phyloP scores from a whole-genome alignment of 176 grass and related monocot genomes.

The Carex cristatella region DNA sequence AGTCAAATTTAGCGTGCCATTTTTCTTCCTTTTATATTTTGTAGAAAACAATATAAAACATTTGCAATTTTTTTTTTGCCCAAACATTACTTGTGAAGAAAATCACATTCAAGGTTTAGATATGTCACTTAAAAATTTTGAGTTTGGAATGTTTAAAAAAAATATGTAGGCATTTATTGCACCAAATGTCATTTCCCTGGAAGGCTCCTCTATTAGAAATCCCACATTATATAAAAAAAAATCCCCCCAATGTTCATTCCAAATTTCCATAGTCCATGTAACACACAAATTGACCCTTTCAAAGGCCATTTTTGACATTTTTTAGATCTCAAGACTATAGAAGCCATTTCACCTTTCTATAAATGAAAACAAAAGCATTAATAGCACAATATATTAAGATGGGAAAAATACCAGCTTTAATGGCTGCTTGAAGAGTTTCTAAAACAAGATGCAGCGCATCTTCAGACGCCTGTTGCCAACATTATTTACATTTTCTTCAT shows the following conservation, averaged over 20 bases:
- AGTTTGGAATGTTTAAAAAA: not conserved
- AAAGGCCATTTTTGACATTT: not conserved
- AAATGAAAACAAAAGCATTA: not conserved
- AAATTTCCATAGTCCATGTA: not conserved
- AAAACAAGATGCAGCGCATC: conserved; percentile 94
- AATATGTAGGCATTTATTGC: not conserved
- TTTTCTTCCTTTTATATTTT: not conserved
- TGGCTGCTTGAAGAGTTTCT: conserved; percentile 76
- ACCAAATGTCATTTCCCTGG: not conserved
- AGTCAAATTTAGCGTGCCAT: not conserved
- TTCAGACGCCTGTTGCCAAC: conserved; percentile 69
- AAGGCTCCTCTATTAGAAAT: not conserved
- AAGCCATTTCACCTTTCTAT: not conserved
- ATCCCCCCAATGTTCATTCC: not conserved
- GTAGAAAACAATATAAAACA: not conserved
- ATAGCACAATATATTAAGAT: conserved; percentile 1
- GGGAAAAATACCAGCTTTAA: conserved; percentile 69
- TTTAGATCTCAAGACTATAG: not conserved
- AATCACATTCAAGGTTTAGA: not conserved
- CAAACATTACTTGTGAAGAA: not conserved
- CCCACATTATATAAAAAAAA: not conserved
- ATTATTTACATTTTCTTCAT: conserved; percentile 21
- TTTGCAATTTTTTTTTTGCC: not conserved
- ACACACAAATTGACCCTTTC: not conserved
- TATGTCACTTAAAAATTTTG: not conserved